Conservation (phyloP, 2,329 filamentous ascomycete genomes). For the Botrytis hyacinthi region DNA sequence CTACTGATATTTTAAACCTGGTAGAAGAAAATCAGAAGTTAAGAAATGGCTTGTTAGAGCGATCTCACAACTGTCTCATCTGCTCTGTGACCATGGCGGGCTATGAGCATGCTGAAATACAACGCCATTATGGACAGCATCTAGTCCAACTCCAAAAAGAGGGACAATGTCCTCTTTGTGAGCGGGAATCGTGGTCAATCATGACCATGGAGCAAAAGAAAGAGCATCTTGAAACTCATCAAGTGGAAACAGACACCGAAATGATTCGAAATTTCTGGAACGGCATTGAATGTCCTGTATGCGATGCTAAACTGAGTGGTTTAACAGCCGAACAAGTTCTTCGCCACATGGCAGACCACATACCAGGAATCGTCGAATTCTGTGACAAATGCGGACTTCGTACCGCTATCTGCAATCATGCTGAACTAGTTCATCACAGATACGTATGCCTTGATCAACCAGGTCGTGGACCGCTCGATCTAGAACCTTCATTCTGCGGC, state of each 20-base stretch:
- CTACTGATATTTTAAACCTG: constrained; percentile 30
- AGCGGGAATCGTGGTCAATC: constrained; percentile 27
- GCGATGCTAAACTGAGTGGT: constrained; percentile 25
- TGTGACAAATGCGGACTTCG: constrained; percentile 32
- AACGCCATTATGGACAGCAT: constrained; percentile 28
- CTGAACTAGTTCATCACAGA: constrained; percentile 23
- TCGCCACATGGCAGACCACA: constrained; percentile 30
- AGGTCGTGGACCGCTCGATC: background rate
- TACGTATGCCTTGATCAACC: constrained; percentile 15
- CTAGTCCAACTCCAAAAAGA: constrained; percentile 25
- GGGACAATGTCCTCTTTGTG: constrained; percentile 33
- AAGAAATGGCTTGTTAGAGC: constrained; percentile 30
- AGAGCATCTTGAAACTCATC: constrained; percentile 28
- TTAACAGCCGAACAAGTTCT: constrained; percentile 25
- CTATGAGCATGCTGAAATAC: constrained; percentile 25
- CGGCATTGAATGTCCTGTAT: constrained; percentile 30
- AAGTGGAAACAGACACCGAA: constrained; percentile 6
- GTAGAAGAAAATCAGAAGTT: constrained; percentile 29
- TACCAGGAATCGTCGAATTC: constrained; percentile 28
- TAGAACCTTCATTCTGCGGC: constrained; percentile 17
- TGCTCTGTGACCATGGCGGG: constrained; percentile 26
- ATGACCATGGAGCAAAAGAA: constrained; percentile 29
- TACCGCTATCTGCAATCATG: constrained; percentile 7
- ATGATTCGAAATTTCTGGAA: constrained; percentile 28
- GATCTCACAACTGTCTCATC: constrained; percentile 28